phyloP scores from a whole-genome alignment of 176 grass and related monocot species.

The Calamus simplicifolius region DNA sequence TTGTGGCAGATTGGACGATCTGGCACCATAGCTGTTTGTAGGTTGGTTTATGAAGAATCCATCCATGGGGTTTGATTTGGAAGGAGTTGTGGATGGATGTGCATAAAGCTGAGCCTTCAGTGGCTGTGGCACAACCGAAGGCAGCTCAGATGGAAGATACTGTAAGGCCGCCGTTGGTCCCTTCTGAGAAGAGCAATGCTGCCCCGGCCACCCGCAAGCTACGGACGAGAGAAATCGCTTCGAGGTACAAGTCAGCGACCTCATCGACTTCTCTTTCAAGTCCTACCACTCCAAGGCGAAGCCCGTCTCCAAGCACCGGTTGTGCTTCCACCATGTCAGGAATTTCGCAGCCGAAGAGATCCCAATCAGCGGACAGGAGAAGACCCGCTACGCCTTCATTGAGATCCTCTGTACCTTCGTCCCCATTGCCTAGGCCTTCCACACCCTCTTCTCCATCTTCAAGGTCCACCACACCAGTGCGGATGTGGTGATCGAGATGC shows the following conservation, averaged over 20 bases:
- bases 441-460: constrained; percentile 64
- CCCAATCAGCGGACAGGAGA: constrained; percentile 50
- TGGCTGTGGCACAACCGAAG: constrained; percentile 22
- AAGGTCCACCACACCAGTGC: constrained; percentile 51
- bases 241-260: constrained; percentile 52
- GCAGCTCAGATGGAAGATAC: constrained; percentile 31
- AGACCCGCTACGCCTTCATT: constrained; percentile 52
- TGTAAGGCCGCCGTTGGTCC: constrained; percentile 48
- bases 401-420: constrained; percentile 18
- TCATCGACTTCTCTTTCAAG: constrained; percentile 15
- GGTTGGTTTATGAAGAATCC: constrained; percentile 18
- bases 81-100: constrained; percentile 41
- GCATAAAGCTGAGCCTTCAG: constrained; percentile 11
- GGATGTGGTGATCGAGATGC: constrained; percentile 39
- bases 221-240: constrained; percentile 35
- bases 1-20: constrained; percentile 24
- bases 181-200: constrained; percentile 81
- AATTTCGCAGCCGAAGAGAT: constrained; percentile 37
- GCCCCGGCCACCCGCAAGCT: constrained; percentile 13
- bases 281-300: constrained; percentile 36
- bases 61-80: constrained; percentile 51
- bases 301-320: constrained; percentile 55
- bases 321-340: constrained; percentile 7
- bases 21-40: neutral
- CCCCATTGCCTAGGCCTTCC: constrained; percentile 14